Evolutionary conservation across 768 basidiomycete genomes (phyloP).

Genomic region (Boletus sp.): DNA sequence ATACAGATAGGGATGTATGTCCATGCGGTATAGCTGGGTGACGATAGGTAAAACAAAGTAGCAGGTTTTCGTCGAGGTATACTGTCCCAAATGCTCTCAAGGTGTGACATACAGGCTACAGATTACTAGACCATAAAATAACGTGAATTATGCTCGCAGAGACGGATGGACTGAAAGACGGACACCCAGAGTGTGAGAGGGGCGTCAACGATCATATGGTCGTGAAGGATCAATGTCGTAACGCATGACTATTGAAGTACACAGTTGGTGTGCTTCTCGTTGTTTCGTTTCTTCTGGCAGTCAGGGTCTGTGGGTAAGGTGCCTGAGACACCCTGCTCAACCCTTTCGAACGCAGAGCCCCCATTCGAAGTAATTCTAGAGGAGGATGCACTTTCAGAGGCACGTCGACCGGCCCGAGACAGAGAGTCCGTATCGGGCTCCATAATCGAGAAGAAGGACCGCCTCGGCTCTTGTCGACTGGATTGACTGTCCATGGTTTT

Average conservation of each 20-base stretch:
- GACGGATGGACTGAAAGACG: background rate
- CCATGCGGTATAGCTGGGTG: background rate
- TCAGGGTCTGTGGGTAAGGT: slow-evolving; percentile 12
- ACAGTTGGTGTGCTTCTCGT: slow-evolving; percentile 26
- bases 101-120: slow-evolving; percentile 9
- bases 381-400: slow-evolving; percentile 20
- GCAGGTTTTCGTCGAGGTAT: background rate
- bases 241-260: slow-evolving; percentile 21
- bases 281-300: slow-evolving; percentile 28
- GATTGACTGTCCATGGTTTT: slow-evolving; percentile 49
- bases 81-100: slow-evolving; percentile 12
- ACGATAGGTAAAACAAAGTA: background rate
- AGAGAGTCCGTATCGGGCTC: slow-evolving; percentile 28
- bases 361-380: slow-evolving; percentile 14
- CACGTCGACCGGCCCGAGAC: slow-evolving; percentile 11
- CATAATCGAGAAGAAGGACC: slow-evolving; percentile 33
- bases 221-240: background rate
- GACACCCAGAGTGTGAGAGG: background rate
- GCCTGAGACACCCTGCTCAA: slow-evolving; percentile 10
- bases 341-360: slow-evolving; percentile 3
- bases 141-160: slow-evolving; percentile 2
- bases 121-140: slow-evolving; percentile 22
- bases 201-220: slow-evolving; percentile 1
- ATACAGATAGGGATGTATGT: slow-evolving; percentile 13
- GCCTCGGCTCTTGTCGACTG: slow-evolving; percentile 37